Evolutionary conservation across 2,329 filamentous ascomycete genomes (phyloP), one percentile per base, ranked within the genome.

Genomic region (Aspergillus fumigatiaffinis): DNA sequence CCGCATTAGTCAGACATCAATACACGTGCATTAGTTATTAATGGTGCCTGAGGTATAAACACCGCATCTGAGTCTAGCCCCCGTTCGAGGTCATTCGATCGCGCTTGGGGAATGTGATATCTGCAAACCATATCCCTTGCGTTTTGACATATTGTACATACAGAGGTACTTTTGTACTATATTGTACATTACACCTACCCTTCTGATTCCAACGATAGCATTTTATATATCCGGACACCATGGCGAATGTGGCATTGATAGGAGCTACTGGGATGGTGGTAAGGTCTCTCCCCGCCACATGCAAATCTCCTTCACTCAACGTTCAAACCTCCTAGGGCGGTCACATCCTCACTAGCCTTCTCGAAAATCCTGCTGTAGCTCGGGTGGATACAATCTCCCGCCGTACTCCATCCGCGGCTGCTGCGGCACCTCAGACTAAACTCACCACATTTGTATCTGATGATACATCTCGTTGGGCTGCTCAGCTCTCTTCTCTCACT

Each of bases 391-490:
- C 78, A 5, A 71, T 81, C 60, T 78, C 77, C 51, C 77, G 79
- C 38, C 76, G 78, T 41, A 68, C 71, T 10, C 75, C 72, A n/a
- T 61, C 69, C 52, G 65, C 63, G 20, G 67, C 66, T 49, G 74
- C 78, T 6, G 80, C 77, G n/a, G 79, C 80, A 14, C 75, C 81
- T 54, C 77, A 81, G 62, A 74, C 80, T 54, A 89, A 88, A 64
- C 83, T 93, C 60, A 80, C 83, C 53, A 81, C 87, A n/a, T 77
- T 89, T 63, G 75, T 88, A 66, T 86, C 89, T 26, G 63, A 82
- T 64, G 89, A 95, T 72, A 86, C 85, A 1, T 73, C 83, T 7
- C 81, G 83, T 69, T 97, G 92, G 92, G 76, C 84, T 2, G 64
- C 79, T 9, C 76, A 82, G 64, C 81, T 94, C 51, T 69, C 79